These are phyloP conservation scores for Balamuthia mandrillaris DNA, from an alignment of 208 protist genomes.

Conservation along the genomic window DNA sequence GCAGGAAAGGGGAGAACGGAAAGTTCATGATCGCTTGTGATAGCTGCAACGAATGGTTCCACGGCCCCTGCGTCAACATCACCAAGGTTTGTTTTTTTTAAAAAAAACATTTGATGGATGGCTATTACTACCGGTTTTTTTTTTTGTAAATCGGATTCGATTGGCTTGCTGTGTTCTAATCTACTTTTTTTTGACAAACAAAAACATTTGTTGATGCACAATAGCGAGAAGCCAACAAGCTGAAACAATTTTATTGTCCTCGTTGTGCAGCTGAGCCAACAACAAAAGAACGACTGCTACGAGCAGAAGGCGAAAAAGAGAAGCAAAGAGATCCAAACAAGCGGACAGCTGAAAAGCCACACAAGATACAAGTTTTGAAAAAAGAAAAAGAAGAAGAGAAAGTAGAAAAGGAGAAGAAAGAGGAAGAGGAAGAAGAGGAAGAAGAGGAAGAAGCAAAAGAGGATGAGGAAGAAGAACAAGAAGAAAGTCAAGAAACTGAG, in stretches of 20 bases:
- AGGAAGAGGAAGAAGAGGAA: too few relatives aligned
- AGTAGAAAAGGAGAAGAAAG: neutral
- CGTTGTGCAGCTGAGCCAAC: neutral
- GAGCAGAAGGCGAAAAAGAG: neutral
- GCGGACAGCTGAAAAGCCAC: neutral
- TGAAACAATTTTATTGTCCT: neutral
- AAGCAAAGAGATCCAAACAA: neutral
- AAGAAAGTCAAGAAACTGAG: neutral
- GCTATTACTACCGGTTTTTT: neutral
- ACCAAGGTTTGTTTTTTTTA: neutral
- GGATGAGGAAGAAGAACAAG: too few relatives aligned
- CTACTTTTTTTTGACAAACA: neutral
- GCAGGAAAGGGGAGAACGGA: neutral
- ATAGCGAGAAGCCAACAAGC: neutral
- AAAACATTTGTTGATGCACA: neutral
- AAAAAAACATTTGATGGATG: neutral
- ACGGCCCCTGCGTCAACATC: conserved; percentile 65
- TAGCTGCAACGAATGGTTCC: conserved; percentile 65
- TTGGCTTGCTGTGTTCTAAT: too few relatives aligned
- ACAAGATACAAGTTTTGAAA: too few relatives aligned
- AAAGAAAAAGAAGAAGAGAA: neutral
- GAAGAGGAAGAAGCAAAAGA: neutral
- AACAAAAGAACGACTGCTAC: neutral
- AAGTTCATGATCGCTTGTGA: conserved; percentile 61
- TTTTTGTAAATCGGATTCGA: too few relatives aligned